phyloP scores from a whole-genome alignment of 306 rosid species.

The Amphicarpaea edgeworthii region DNA sequence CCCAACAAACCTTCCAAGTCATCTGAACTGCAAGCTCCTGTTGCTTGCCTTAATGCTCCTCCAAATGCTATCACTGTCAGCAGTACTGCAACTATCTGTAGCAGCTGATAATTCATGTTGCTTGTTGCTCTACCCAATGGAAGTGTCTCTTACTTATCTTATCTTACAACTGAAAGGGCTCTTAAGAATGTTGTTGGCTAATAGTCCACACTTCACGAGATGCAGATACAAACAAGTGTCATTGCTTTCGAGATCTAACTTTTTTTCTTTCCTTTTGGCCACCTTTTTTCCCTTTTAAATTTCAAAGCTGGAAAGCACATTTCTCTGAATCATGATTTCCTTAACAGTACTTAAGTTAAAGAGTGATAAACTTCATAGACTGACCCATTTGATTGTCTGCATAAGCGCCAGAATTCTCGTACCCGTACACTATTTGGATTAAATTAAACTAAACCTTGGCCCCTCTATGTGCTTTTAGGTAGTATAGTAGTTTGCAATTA shows the following conservation, averaged over 20 bases:
- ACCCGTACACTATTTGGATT: conserved; percentile 17
- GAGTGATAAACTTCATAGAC: conserved; percentile 33
- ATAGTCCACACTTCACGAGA: conserved; percentile 39
- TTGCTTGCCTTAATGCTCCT: conserved; percentile 30
- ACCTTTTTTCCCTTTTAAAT: conserved; percentile 45
- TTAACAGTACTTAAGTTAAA: conserved; percentile 39
- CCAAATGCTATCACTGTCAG: conserved; percentile 45
- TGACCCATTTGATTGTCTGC: conserved; percentile 31
- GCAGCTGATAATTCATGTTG: conserved; percentile 45
- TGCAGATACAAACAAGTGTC: conserved; percentile 30
- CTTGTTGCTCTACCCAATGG: conserved; percentile 31
- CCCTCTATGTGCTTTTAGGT: neutral
- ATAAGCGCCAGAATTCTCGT: conserved; percentile 40
- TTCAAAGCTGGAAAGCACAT: conserved; percentile 56
- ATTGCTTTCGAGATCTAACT: conserved; percentile 41
- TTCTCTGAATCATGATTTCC: conserved; percentile 52
- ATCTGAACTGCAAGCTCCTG: conserved; percentile 52
- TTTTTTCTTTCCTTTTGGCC: conserved; percentile 38
- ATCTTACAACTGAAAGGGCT: conserved; percentile 32
- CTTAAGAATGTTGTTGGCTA: conserved; percentile 38
- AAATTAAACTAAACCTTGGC: conserved; percentile 32
- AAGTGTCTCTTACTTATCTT: conserved; percentile 10
- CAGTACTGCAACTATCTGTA: conserved; percentile 45
- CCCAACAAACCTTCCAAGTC: conserved; percentile 67
- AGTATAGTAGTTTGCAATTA: neutral